A percentile compares a stretch with the other conserved stretches of the same genome.
Evolutionary conservation across 2,329 filamentous ascomycete genomes (phyloP).

Genomic region (Cladosporium sp.): DNA sequence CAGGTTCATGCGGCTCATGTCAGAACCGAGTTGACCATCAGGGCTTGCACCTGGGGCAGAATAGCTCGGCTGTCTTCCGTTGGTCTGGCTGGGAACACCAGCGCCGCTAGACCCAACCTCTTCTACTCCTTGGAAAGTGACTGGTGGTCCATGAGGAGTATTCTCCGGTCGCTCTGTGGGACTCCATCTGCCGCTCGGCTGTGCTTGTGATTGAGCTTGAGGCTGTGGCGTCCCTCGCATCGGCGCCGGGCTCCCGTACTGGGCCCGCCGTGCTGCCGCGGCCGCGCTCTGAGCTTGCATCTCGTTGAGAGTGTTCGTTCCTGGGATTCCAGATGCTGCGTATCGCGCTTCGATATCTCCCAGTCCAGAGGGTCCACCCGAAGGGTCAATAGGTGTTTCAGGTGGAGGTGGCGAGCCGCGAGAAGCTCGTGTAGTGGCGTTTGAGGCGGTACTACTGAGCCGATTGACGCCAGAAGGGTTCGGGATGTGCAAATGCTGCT

Average conservation of each 20-base stretch:
- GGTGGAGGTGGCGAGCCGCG: constrained; percentile 91
- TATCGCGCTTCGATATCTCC: constrained; percentile 87
- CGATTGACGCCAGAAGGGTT: constrained; percentile 52
- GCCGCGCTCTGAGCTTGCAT: constrained; percentile 71
- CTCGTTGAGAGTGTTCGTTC: constrained; percentile 72
- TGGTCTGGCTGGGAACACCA: constrained; percentile 5
- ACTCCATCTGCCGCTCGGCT: constrained; percentile 71
- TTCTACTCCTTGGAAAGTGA: constrained; percentile 80
- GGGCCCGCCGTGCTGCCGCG: constrained; percentile 71
- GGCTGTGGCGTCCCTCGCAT: constrained; percentile 32
- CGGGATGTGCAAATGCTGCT: constrained; percentile 43
- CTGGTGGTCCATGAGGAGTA: constrained; percentile 81
- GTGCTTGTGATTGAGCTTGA: constrained; percentile 26
- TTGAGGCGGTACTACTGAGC: constrained; percentile 78
- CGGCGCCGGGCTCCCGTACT: constrained; percentile 53
- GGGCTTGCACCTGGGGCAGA: constrained; percentile 39
- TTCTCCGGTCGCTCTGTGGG: constrained; percentile 85
- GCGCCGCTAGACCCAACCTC: constrained; percentile 47
- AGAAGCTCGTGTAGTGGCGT: constrained; percentile 84
- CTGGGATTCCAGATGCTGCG: constrained; percentile 84
- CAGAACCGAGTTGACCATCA: constrained; percentile 63
- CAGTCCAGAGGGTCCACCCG: constrained; percentile 18
- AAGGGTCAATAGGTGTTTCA: constrained; percentile 69
- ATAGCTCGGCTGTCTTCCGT: constrained; percentile 14
- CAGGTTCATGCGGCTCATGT: constrained; percentile 75